Percentiles rank a stretch among this genome's conserved stretches.
Evolutionary conservation across 441 rosid species (phyloP).

Genomic region (Populus hybrid): DNA sequence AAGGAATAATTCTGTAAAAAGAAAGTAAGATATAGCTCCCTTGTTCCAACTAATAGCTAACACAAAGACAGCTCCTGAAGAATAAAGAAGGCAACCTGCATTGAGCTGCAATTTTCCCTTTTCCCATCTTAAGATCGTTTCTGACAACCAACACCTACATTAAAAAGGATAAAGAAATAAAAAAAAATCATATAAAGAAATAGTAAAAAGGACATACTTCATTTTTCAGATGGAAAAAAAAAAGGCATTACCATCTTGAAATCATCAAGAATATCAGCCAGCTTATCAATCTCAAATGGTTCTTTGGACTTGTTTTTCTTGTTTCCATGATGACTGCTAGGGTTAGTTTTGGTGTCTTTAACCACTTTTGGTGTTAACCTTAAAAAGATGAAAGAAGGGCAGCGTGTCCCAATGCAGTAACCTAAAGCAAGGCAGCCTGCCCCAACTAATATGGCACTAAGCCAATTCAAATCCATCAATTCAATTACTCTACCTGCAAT

Average conservation of each 20-base stretch:
- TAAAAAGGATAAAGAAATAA: not conserved
- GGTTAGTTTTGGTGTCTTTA: constrained; percentile 14
- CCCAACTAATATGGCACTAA: constrained; percentile 69
- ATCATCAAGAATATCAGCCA: constrained; percentile 79
- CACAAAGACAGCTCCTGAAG: not conserved
- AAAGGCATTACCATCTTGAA: constrained; percentile 77
- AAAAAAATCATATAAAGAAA: not conserved
- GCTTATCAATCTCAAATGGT: constrained; percentile 74
- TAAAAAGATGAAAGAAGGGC: constrained; percentile 40
- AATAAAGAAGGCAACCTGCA: constrained; percentile 56
- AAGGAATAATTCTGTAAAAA: not conserved
- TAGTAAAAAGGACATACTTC: not conserved
- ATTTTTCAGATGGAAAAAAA: not conserved
- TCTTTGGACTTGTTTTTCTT: constrained; percentile 34
- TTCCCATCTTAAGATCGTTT: constrained; percentile 97
- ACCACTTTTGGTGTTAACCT: constrained; percentile 19
- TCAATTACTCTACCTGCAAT: not conserved
- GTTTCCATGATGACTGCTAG: constrained; percentile 27
- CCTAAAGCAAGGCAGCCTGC: too few species aligned
- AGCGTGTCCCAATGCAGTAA: constrained; percentile 61
- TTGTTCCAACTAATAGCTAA: not conserved
- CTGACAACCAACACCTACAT: constrained; percentile 86
- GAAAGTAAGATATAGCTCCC: not conserved
- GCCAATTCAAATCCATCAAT: constrained; percentile 69
- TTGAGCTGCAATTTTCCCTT: constrained; percentile 97